phyloP scores from a whole-genome alignment of 176 grass and related monocot species.

The Miscanthus lutarioriparius region DNA sequence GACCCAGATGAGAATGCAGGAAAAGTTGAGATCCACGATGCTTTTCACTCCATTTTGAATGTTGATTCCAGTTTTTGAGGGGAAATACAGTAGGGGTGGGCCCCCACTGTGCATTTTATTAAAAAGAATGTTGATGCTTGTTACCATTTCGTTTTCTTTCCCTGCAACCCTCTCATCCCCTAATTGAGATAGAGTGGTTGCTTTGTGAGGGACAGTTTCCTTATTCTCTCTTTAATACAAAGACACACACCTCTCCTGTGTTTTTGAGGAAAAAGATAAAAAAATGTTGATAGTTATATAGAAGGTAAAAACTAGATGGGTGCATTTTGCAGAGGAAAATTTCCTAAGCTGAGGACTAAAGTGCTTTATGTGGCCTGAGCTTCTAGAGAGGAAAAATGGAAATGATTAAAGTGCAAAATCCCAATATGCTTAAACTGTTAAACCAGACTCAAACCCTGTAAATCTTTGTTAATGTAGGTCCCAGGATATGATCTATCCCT shows the following conservation, averaged over 20 bases:
- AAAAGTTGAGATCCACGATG: neutral
- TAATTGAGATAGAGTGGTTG: neutral
- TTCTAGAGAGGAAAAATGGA: neutral
- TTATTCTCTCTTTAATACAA: neutral
- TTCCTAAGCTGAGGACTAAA: neutral
- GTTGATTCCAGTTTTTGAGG: neutral
- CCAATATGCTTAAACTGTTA: constrained; percentile 22
- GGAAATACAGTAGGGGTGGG: neutral
- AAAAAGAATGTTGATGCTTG: neutral
- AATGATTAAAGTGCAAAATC: constrained; percentile 17
- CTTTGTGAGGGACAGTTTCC: neutral
- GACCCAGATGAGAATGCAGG: neutral
- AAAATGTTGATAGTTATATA: neutral
- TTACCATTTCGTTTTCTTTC: neutral
- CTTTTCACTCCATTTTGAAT: neutral
- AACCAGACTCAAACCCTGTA: constrained; percentile 16
- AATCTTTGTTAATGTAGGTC: constrained; percentile 47
- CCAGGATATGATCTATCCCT: constrained; percentile 84
- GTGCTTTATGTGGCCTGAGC: neutral
- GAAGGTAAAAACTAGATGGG: neutral
- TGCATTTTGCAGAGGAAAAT: neutral
- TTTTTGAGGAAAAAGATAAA: neutral
- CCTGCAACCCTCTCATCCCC: neutral
- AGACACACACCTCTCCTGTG: neutral
- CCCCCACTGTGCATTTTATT: neutral